phyloP scores from a whole-genome alignment of 2,329 filamentous ascomycete genomes.

The Trichophyton rubrum region DNA sequence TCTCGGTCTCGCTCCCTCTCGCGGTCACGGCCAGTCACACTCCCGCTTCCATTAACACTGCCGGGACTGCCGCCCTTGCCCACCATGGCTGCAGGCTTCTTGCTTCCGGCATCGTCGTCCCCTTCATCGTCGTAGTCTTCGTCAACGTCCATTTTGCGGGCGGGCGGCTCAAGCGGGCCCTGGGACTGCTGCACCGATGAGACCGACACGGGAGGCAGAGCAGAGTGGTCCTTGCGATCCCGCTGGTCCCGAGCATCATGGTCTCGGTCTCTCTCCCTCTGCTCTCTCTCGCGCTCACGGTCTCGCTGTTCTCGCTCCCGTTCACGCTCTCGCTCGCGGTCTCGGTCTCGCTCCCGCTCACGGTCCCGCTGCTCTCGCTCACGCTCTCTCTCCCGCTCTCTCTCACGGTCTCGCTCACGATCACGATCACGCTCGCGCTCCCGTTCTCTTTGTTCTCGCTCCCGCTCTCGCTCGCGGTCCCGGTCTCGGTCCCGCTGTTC shows the following conservation, averaged over 20 bases:
- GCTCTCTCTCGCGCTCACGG: constrained; percentile 20
- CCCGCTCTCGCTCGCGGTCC: neutral
- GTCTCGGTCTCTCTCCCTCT: neutral
- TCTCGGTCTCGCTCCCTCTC: neutral
- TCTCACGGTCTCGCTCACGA: neutral
- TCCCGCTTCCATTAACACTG: constrained; percentile 3
- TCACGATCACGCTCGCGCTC: neutral
- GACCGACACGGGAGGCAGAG: constrained; percentile 22
- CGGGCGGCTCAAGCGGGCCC: constrained; percentile 59
- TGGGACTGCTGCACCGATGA: neutral
- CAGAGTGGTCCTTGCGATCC: constrained; percentile 32
- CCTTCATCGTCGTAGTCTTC: constrained; percentile 94
- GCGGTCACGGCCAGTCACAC: constrained; percentile 7
- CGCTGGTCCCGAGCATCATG: constrained; percentile 18
- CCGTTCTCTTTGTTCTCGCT: neutral
- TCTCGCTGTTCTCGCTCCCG: constrained; percentile 1
- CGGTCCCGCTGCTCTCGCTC: neutral
- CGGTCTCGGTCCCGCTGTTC: neutral
- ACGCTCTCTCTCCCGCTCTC: neutral
- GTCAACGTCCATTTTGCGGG: constrained; percentile 90
- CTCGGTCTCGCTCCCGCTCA: neutral
- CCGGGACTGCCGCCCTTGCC: constrained; percentile 22
- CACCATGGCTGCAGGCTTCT: constrained; percentile 27
- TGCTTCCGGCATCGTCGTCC: constrained; percentile 53
- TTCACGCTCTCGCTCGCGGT: neutral